Conservation (phyloP, 352 stramenopile species). For the Globisporangium lucens region DNA sequence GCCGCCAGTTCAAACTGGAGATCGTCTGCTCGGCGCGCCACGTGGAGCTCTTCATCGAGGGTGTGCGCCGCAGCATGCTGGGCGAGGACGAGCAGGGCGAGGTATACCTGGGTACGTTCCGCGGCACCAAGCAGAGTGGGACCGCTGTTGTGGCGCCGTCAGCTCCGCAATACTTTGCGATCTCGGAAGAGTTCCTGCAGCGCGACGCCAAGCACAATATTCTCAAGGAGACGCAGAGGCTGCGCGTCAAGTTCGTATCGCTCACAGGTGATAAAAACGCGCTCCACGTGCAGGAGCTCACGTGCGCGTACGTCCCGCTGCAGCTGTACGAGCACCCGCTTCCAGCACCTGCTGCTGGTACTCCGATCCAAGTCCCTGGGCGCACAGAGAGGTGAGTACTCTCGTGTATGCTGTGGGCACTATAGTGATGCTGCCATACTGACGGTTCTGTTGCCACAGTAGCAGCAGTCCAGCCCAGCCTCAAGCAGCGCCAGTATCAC, state of each 20-base stretch:
- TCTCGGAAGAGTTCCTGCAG: slow-evolving; percentile 48
- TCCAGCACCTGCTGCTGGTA: slow-evolving; percentile 7
- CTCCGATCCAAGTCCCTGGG: neutral
- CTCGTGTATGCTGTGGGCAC: neutral
- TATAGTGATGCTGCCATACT: neutral
- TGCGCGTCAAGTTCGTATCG: slow-evolving; percentile 76
- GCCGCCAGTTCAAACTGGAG: slow-evolving; percentile 44
- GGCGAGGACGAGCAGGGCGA: slow-evolving; percentile 58
- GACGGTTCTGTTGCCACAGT: neutral
- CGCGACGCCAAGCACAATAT: slow-evolving; percentile 41
- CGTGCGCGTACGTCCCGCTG: slow-evolving; percentile 38
- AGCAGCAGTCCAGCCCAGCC: neutral
- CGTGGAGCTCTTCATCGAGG: slow-evolving; percentile 58
- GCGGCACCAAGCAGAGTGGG: slow-evolving; percentile 21
- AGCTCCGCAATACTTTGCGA: slow-evolving; percentile 30
- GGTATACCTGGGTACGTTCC: slow-evolving; percentile 74
- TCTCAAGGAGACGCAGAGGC: slow-evolving; percentile 44
- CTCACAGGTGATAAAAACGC: slow-evolving; percentile 52
- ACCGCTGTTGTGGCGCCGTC: neutral
- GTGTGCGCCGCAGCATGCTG: slow-evolving; percentile 48
- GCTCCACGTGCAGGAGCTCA: slow-evolving; percentile 37
- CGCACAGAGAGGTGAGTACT: neutral
- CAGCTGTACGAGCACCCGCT: slow-evolving; percentile 16
- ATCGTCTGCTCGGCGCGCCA: slow-evolving; percentile 64
- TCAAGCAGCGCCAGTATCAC: neutral